A percentile compares a stretch with the other conserved stretches of the same genome.
phyloP scores from a whole-genome alignment of 1,284 basidiomycete genomes.

The Heterobasidion occidentale region DNA sequence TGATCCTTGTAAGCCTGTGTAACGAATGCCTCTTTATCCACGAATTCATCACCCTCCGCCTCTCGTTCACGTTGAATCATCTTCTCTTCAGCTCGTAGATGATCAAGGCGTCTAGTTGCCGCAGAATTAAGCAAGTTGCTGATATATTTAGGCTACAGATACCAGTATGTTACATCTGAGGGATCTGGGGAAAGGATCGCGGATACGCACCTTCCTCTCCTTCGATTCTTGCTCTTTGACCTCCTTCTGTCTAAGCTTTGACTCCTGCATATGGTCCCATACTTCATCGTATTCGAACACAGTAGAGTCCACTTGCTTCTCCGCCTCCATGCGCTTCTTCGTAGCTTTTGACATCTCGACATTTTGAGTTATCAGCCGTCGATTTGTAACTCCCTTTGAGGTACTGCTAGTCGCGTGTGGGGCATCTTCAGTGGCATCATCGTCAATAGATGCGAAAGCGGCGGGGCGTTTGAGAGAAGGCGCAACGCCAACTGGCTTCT shows the following conservation, averaged over 20 bases:
- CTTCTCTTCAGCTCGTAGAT: conserved; percentile 95
- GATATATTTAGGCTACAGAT: conserved; percentile 87
- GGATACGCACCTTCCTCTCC: conserved; percentile 61
- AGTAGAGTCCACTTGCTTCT: conserved; percentile 72
- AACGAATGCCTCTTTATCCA: conserved; percentile 93
- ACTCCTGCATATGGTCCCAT: conserved; percentile 92
- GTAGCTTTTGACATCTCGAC: conserved; percentile 49
- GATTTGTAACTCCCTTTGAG: conserved; percentile 35
- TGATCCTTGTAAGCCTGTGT: conserved; percentile 97
- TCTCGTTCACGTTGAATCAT: conserved; percentile 93
- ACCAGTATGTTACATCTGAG: conserved; percentile 14
- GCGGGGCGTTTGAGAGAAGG: conserved; percentile 54
- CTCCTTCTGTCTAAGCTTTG: conserved; percentile 68
- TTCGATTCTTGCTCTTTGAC: conserved; percentile 65
- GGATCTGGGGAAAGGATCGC: conserved; percentile 4
- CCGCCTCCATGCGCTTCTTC: conserved; percentile 66
- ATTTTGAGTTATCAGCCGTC: conserved; percentile 49
- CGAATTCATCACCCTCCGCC: conserved; percentile 89
- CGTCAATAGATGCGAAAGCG: conserved; percentile 52
- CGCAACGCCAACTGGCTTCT: conserved; percentile 35
- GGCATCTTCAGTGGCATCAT: conserved; percentile 52
- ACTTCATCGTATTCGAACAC: conserved; percentile 97
- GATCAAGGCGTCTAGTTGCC: conserved; percentile 81
- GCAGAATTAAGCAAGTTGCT: conserved; percentile 77
- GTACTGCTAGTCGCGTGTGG: conserved; percentile 30